Evolutionary conservation across 257 asterid genomes (phyloP).

Genomic region (Nicotiana tomentosiformis): DNA sequence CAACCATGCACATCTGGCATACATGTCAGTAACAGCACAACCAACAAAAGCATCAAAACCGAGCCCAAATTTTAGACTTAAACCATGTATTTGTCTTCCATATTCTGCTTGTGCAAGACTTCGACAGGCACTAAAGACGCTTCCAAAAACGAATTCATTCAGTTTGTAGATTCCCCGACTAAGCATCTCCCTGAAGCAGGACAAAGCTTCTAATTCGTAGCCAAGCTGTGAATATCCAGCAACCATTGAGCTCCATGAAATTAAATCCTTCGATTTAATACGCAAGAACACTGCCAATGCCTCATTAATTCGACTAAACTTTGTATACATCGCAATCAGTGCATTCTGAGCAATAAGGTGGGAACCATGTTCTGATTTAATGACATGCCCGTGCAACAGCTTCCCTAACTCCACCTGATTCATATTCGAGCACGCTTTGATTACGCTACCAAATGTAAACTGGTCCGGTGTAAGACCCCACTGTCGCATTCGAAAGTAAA

Average conservation of each 20-base stretch:
- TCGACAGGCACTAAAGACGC: constrained; percentile 63
- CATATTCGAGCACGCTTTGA: constrained; percentile 52
- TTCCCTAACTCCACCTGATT: constrained; percentile 34
- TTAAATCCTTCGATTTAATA: constrained; percentile 49
- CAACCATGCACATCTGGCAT: constrained; percentile 61
- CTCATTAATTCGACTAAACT: constrained; percentile 34
- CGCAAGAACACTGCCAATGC: constrained; percentile 39
- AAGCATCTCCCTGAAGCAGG: constrained; percentile 55
- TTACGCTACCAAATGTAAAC: constrained; percentile 60
- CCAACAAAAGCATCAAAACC: constrained; percentile 48
- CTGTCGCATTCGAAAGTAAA: constrained; percentile 48
- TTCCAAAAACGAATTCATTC: constrained; percentile 61
- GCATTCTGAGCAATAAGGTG: constrained; percentile 66
- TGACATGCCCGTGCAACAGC: constrained; percentile 57
- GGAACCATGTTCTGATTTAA: constrained; percentile 50
- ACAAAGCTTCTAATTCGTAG: constrained; percentile 48
- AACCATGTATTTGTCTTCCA: constrained; percentile 63
- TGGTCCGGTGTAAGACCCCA: constrained; percentile 49
- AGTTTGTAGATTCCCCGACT: constrained; percentile 34
- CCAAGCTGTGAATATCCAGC: constrained; percentile 71
- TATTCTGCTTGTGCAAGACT: constrained; percentile 38
- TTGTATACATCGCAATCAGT: constrained; percentile 61
- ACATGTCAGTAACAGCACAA: constrained; percentile 74
- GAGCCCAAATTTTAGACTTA: constrained; percentile 50
- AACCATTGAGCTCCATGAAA: constrained; percentile 83